Evolutionary conservation across 2,329 filamentous ascomycete genomes (phyloP).

Genomic region (Arthrobotrys sphaeroides): DNA sequence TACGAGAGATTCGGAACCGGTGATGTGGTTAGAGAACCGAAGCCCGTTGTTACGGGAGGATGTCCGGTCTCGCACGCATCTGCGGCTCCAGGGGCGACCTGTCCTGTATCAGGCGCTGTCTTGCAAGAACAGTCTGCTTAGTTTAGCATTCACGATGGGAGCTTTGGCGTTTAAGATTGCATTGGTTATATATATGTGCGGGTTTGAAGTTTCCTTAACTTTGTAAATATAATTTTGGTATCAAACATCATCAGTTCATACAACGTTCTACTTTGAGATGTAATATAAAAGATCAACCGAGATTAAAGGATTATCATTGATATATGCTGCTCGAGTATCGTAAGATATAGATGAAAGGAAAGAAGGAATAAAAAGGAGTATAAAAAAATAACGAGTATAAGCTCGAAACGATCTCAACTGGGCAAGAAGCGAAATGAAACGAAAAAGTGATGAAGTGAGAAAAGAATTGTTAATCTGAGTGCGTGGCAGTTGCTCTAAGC

Average conservation of each 20-base stretch:
- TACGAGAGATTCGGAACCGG: slow-evolving; percentile 76
- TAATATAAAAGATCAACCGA: not conserved
- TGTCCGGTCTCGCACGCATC: slow-evolving; percentile 25
- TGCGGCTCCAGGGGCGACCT: slow-evolving; percentile 4
- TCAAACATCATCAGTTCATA: not conserved
- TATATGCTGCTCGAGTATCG: slow-evolving; percentile 12
- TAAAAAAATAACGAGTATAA: not conserved
- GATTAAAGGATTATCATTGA: slow-evolving; percentile 47
- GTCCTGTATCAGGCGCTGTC: slow-evolving; percentile 20
- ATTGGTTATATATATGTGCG: not conserved
- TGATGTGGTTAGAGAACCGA: slow-evolving; percentile 59
- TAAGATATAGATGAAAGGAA: not conserved
- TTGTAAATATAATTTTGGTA: slow-evolving; percentile 16
- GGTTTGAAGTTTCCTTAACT: not conserved
- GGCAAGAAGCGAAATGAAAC: slow-evolving; percentile 7
- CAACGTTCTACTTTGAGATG: not conserved
- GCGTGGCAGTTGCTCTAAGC: slow-evolving; percentile 8
- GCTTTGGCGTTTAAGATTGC: slow-evolving; percentile 1
- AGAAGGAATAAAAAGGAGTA: not conserved
- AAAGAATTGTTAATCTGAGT: slow-evolving; percentile 25
- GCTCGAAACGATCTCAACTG: not conserved
- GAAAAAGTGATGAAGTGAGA: slow-evolving; percentile 19
- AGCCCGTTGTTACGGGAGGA: not conserved
- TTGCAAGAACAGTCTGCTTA: slow-evolving; percentile 2
- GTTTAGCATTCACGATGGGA: not conserved